Evolutionary conservation across 2,329 filamentous ascomycete genomes (phyloP).

Genomic region (Pseudocercospora musae): DNA sequence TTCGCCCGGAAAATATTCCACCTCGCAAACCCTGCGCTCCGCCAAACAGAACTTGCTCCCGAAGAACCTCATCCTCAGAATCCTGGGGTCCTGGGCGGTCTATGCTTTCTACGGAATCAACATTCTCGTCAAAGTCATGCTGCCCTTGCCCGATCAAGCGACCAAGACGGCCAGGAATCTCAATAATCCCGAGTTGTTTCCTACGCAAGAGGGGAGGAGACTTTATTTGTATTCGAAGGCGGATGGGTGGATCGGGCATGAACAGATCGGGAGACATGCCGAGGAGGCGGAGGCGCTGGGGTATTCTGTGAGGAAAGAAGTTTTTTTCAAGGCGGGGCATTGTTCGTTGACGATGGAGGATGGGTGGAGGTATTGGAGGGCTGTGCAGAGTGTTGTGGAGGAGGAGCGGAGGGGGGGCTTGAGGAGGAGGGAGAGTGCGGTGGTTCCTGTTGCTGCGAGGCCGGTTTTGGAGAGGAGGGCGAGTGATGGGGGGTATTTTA

Average conservation of each 20-base stretch:
- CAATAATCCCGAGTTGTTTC: neutral
- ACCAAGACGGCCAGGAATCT: neutral
- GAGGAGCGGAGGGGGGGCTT: neutral
- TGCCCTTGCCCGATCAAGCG: neutral
- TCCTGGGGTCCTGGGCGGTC: neutral
- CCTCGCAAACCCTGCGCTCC: neutral
- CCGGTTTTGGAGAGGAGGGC: neutral
- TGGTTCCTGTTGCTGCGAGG: neutral
- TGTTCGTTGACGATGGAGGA: neutral
- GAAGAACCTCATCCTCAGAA: neutral
- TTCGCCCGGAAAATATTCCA: neutral
- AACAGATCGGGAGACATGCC: neutral
- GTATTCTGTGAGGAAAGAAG: neutral
- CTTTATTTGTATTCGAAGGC: neutral
- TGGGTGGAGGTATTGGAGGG: neutral
- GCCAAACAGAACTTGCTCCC: neutral
- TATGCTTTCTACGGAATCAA: neutral
- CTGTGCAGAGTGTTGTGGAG: neutral
- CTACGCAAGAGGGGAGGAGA: neutral
- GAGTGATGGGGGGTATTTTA: neutral
- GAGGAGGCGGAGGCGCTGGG: neutral
- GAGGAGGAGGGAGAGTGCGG: neutral
- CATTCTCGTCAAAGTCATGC: neutral
- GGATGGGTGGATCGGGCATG: neutral
- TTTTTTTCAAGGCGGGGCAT: neutral